Evolutionary conservation across 2,329 filamentous ascomycete genomes (phyloP), one percentile per base, ranked within the genome.

Genomic region (Aureobasidium leucospermi): DNA sequence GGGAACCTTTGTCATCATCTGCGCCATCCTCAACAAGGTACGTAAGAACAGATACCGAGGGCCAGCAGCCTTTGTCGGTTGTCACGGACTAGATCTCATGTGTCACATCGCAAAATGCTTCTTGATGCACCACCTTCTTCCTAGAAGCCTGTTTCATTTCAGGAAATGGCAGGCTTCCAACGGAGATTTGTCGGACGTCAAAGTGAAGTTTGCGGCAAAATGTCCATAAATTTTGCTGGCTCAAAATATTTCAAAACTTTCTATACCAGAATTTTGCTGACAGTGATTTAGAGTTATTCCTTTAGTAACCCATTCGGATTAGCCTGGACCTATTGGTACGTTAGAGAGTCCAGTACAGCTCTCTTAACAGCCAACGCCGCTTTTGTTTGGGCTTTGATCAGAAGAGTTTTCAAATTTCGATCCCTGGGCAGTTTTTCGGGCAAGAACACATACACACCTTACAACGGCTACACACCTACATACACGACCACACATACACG

Each of bases 341-440:
- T 83, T 8, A 77, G 81, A 31, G 83, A 86, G 66, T 77, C 79
- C 11, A 81, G 79, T 46, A 83, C 83, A 0, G 81, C 82, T 6
- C 75, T 86, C 42, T 76, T 84, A 51, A 82, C 85, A 15, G 78
- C 82, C 31, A 86, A 86, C 61, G 74, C 86, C 6, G 83, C 83
- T 0, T 79, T 85, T 51, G 80, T 78, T 63, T 85, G 82, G 78
- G 79, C 80, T 10, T 16, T 63, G 1, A 29, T 62, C 6, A 42
- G 62, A 19, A 34, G 62, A 8, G 16, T 60, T 9, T 61, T 61
- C 52, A 58, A 60, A n/a, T 39, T 63, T 23, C 46, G 58, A n/a
- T 51, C 60, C 32, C 53, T 63, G 42, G 62, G 59, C 23, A 55
- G 48, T 4, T 38, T 47, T 6, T 46, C 48, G 2, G 48, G 48